A percentile compares a stretch with the other conserved stretches of the same genome.
phyloP scores from a whole-genome alignment of 2,329 filamentous ascomycete genomes.

The Harringtonia aguacate region DNA sequence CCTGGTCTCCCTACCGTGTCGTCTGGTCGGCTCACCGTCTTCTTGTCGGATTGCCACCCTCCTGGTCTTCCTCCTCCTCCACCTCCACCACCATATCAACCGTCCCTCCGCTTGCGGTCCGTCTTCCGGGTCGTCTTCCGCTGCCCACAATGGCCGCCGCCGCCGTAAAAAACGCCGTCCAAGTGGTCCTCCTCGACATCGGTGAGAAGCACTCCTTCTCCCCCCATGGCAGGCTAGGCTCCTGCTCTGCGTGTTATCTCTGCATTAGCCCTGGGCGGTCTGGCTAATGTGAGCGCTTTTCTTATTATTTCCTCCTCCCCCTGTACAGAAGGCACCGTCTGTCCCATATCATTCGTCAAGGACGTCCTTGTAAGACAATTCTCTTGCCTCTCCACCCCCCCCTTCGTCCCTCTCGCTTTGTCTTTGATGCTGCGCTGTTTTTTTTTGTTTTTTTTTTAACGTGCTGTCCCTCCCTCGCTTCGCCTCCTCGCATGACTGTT shows the following conservation, averaged over 20 bases:
- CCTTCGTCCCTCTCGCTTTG: constrained; percentile 14
- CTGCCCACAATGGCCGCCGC: constrained; percentile 5
- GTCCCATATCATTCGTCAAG: constrained; percentile 76
- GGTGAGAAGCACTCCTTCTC: constrained; percentile 27
- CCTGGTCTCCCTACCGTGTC: no score
- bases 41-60: no score
- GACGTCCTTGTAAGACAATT: constrained; percentile 60
- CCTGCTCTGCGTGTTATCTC: neutral
- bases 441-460: neutral
- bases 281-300: constrained; percentile 25
- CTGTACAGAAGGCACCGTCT: constrained; percentile 64
- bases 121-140: neutral
- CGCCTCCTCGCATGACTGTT: no score
- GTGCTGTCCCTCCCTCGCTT: no score
- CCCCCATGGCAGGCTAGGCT: neutral
- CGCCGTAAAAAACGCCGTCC: constrained; percentile 19
- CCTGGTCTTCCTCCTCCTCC: no score
- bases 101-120: neutral
- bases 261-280: constrained; percentile 24
- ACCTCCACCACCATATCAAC: no score
- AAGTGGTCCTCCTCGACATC: constrained; percentile 46
- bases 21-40: no score
- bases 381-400: neutral
- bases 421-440: neutral
- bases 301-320: constrained; percentile 7